A percentile compares a stretch with the other conserved stretches of the same genome.
Evolutionary conservation across 352 stramenopile species (phyloP).

Genomic region (Phytopythium litorale): DNA sequence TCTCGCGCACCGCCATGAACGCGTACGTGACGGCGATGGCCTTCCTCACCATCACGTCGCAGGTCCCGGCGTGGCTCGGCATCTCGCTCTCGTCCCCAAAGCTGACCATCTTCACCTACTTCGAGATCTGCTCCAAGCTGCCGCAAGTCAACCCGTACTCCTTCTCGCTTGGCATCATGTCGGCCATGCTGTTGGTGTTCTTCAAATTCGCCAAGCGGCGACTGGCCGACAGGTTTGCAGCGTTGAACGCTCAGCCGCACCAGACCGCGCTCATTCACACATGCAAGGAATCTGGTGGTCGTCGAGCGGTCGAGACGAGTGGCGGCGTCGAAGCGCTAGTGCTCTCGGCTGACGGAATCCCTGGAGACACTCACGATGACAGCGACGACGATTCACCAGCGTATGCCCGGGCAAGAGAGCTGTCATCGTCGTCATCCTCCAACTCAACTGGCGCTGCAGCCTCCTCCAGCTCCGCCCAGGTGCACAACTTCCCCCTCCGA

Average conservation of each 20-base stretch:
- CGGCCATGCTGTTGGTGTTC: constrained; percentile 40
- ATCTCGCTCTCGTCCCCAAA: constrained; percentile 42
- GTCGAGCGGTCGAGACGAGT: neutral
- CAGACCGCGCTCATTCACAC: constrained; percentile 12
- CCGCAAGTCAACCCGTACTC: constrained; percentile 49
- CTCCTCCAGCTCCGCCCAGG: constrained; percentile 34
- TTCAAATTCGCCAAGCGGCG: constrained; percentile 33
- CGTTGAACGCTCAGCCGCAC: constrained; percentile 13
- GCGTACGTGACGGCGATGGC: constrained; percentile 63
- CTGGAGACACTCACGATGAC: neutral
- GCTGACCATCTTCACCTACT: constrained; percentile 49
- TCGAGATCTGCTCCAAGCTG: constrained; percentile 47
- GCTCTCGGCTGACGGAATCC: neutral
- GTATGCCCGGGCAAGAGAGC: neutral
- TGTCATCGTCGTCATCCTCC: constrained; percentile 6
- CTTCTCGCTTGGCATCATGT: constrained; percentile 41
- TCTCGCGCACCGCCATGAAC: constrained; percentile 70
- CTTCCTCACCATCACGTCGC: constrained; percentile 67
- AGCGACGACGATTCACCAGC: neutral
- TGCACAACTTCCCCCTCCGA: constrained; percentile 37
- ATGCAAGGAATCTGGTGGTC: constrained; percentile 5
- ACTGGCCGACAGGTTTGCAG: constrained; percentile 48
- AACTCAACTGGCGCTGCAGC: constrained; percentile 20
- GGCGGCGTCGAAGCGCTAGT: neutral
- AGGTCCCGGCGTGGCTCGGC: constrained; percentile 54